These are phyloP conservation scores for Leccinum truebloodii DNA, from an alignment of 768 basidiomycete species.

Conservation along the genomic window DNA sequence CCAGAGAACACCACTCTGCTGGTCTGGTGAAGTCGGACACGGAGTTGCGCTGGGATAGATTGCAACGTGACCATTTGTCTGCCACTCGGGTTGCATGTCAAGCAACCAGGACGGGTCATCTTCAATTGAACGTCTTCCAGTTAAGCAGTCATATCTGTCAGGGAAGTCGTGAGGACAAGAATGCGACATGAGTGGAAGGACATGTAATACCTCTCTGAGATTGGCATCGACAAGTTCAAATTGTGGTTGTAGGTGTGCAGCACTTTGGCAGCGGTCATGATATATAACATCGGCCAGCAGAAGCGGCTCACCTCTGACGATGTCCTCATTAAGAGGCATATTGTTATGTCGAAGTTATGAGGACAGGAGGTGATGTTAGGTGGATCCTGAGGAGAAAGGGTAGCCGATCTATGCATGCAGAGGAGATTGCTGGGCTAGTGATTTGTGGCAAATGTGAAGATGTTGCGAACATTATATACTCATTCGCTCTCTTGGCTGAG, in stretches of 20 bases:
- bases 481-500: too few species aligned
- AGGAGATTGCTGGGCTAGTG: too few species aligned
- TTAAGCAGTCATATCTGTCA: not conserved
- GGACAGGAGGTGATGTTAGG: not conserved
- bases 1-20: not conserved
- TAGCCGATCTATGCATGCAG: too few species aligned
- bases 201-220: not conserved
- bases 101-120: not conserved
- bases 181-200: not conserved
- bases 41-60: not conserved
- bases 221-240: not conserved
- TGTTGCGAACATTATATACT: too few species aligned
- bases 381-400: not conserved
- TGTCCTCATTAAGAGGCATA: not conserved
- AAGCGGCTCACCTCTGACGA: not conserved
- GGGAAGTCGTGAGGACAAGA: not conserved
- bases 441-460: too few species aligned
- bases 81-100: not conserved
- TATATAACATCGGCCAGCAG: not conserved
- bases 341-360: not conserved
- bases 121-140: not conserved
- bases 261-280: slow-evolving; percentile 2
- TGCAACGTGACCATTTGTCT: not conserved
- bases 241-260: not conserved
- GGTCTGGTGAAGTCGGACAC: not conserved